Evolutionary conservation across 2,329 filamentous ascomycete genomes (phyloP), one percentile per base, ranked within the genome.

Genomic region (Gremmenia infestans): DNA sequence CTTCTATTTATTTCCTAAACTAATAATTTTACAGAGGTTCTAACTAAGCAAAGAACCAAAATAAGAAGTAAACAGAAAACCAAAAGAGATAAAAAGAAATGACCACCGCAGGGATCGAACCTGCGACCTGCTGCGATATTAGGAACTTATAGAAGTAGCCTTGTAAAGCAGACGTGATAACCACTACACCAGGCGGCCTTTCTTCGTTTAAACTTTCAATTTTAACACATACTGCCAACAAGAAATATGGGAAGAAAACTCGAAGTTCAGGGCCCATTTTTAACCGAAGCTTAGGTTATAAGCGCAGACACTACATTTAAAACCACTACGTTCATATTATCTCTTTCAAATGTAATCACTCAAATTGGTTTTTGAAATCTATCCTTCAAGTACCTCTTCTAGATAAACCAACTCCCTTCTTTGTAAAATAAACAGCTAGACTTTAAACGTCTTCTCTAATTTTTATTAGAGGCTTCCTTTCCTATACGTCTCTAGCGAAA

Each of bases 81-180:
- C 2, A 9, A 8, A 32, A 23, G 23, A 5, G 23, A 23, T 23
- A 1, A 32, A 32, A 32, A 2, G 1, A 9, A 8, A 9, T 32
- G 28, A 58, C 39, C 55, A 50, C 49, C 48, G 50, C 60, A 52
- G 50, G 61, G 59, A 55, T 63, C 59, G 61, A 63, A 63, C 61
- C 50, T 50, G 59, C 48, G 59, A 63, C 59, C 61, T 63, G 45
- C 52, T 61, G 53, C 60, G 60, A 81, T 50, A 55, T 32, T 32
- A 11, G 9, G 46, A 46, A n/a, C 19, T 14, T 12, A 4, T 3
- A 6, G n/a, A 19, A 37, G 14, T 14, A 6, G 8, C 35, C 19
- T 4, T 60, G 57, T 60, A 60, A 60, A 60, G 57, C 52, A 60
- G 47, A 53, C 54, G 54, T 60, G 57, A 60, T 60, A 60, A 60